Evolutionary conservation across 2,329 filamentous ascomycete genomes (phyloP), one percentile per base, ranked within the genome.

Genomic region (Calonectria fujianensis): DNA sequence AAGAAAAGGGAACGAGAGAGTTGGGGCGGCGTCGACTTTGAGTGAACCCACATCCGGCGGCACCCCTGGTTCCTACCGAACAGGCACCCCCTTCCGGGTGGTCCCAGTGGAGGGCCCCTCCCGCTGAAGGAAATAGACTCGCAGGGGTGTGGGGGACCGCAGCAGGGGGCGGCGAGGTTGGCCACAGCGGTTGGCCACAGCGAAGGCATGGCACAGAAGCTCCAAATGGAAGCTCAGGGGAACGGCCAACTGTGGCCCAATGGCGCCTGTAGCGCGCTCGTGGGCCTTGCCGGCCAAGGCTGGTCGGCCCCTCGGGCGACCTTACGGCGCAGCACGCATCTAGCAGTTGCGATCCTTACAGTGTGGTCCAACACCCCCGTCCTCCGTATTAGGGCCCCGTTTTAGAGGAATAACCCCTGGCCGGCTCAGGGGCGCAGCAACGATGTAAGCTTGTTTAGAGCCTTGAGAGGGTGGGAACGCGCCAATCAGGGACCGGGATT

Each of bases 381-480:
- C 31, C 32, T 52, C 69, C 65, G 41, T 52, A 57, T 52, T 39
- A 63, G 66, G 39, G 57, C 41, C 54, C 52, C 64, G 64, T 65
- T 72, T 54, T 59, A 20, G 45, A 52, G 52, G 29, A 65, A 32
- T 35, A 61, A 10, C 37, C 63, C 75, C 73, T 59, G 57, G 51
- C 50, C 63, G 72, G 20, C 20, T 32, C 31, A 29, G 74, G 66
- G 79, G 79, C 79, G 79, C 79, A 81, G 79, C 74, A 77, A 63
- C 61, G 75, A 57, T 75, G 65, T 76, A 81, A 81, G 79, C 79
- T 81, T 80, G 79, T 78, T 76, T 76, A 61, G 78, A 74, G 52
- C 69, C 61, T 32, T 27, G 69, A 74, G 75, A 69, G 69, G 70
- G 50, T 70, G 65, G 51, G 52, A 72, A 31, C 70, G 32, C 50